Evolutionary conservation across 1,284 basidiomycete species (phyloP).

Genomic region (Ustilago lituana): DNA sequence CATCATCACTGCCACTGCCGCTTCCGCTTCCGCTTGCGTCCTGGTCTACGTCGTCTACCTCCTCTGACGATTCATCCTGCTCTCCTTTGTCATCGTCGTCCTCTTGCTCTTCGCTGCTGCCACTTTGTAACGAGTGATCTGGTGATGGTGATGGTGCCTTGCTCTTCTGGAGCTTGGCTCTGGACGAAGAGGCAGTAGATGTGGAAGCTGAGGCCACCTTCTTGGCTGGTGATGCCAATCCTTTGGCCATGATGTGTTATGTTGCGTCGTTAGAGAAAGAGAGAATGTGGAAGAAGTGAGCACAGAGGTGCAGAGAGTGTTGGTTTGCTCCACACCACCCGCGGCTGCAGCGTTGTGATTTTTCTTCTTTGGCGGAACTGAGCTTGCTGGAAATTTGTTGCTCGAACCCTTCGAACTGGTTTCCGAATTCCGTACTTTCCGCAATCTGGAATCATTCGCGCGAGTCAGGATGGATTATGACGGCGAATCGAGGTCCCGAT

Average conservation of each 20-base stretch:
- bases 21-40: constrained; percentile 5
- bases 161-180: constrained; percentile 13
- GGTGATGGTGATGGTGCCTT: constrained; percentile 15
- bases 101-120: no score
- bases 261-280: not conserved
- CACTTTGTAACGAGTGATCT: no score
- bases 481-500: constrained; percentile 8
- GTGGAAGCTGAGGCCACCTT: constrained; percentile 9
- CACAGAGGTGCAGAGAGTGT: no score
- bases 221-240: constrained; percentile 14
- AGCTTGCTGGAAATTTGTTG: constrained; percentile 6
- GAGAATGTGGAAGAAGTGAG: not conserved
- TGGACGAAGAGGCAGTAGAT: constrained; percentile 9
- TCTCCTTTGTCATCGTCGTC: constrained; percentile 13
- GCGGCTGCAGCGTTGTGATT: no score
- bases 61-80: not conserved
- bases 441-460: not conserved
- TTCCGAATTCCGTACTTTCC: constrained; percentile 23
- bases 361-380: no score
- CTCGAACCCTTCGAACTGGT: constrained; percentile 5
- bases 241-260: constrained; percentile 16
- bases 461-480: not conserved
- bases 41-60: constrained; percentile 7
- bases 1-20: constrained; percentile 9
- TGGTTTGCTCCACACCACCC: no score